Conservation (phyloP, 768 basidiomycete genomes). For the Naematelia encephala region DNA sequence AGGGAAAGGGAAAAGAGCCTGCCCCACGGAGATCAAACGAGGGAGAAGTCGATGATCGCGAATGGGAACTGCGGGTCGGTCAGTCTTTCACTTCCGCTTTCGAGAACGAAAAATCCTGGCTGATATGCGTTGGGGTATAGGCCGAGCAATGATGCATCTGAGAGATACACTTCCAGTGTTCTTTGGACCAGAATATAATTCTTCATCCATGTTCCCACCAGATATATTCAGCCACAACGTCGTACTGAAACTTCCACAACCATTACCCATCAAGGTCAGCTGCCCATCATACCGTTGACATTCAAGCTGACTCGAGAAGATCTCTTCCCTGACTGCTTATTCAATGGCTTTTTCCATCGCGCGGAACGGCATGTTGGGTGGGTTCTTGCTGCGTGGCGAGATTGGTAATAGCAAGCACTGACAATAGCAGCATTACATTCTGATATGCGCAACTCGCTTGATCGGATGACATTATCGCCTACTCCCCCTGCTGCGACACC, state of each 20-base stretch:
- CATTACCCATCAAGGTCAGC: conserved; percentile 47
- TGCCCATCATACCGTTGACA: not conserved
- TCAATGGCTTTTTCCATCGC: conserved; percentile 43
- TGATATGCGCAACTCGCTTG: conserved; percentile 35
- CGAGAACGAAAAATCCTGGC: not conserved
- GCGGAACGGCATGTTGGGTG: conserved; percentile 48
- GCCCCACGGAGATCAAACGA: conserved; percentile 12
- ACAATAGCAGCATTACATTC: conserved; percentile 42
- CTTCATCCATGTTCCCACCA: conserved; percentile 39
- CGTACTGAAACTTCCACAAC: conserved; percentile 42
- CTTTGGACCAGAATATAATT: conserved; percentile 32
- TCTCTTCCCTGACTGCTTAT: conserved; percentile 41
- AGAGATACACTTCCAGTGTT: conserved; percentile 42
- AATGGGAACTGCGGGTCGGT: conserved; percentile 50
- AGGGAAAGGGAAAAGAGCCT: conserved; percentile 31
- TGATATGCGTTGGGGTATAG: conserved; percentile 8
- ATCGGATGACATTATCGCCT: conserved; percentile 44
- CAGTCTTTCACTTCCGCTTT: conserved; percentile 9
- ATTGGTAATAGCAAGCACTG: too few relatives aligned
- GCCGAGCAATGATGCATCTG: conserved; percentile 45
- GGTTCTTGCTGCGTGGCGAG: not conserved
- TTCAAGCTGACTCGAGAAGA: conserved; percentile 18
- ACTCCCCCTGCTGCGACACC: conserved; percentile 14
- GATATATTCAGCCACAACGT: conserved; percentile 44
- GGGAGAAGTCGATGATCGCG: conserved; percentile 44